Conservation (phyloP, 2,329 filamentous ascomycete genomes). For the Trichoderma cornu-damae region DNA sequence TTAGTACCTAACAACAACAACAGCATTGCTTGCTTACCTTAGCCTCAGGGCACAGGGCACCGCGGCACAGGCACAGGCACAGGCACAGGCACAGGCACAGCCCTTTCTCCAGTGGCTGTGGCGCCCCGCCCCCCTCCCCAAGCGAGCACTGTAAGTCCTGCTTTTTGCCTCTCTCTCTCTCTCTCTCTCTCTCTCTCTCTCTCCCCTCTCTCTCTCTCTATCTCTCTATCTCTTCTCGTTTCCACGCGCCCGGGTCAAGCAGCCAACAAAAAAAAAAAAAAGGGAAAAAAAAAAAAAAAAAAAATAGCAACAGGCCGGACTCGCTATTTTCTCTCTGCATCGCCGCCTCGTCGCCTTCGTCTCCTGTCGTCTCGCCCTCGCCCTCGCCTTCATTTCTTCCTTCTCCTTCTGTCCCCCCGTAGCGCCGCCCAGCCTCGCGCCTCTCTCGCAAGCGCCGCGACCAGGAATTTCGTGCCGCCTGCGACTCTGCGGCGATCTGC, state of each 20-base stretch:
- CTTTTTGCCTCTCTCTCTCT: too few species aligned
- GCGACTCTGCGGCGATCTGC: conserved; percentile 17
- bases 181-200: not conserved
- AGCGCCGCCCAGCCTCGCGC: not conserved
- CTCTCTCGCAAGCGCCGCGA: conserved; percentile 10
- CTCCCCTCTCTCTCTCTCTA: not conserved
- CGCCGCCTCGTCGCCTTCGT: not conserved
- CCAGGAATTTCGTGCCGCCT: conserved; percentile 8
- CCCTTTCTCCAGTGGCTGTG: not conserved
- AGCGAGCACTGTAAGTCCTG: not conserved
- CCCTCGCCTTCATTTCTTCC: not conserved
- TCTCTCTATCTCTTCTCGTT: not conserved
- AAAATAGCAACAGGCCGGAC: not conserved
- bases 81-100: not conserved
- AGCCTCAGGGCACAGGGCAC: conserved; percentile 4
- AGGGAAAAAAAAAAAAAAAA: too few species aligned
- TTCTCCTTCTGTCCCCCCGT: not conserved
- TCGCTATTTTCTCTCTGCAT: not conserved
- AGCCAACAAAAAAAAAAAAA: too few species aligned
- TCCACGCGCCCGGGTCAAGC: not conserved
- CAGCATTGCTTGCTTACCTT: not conserved
- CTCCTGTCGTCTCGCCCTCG: not conserved
- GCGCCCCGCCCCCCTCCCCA: too few species aligned
- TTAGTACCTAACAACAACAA: too few species aligned
- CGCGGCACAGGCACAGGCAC: conserved; percentile 3